Base-by-base conservation (phyloP, 108 stramenopile genomes). In the Craspedostauros australis region DNA sequence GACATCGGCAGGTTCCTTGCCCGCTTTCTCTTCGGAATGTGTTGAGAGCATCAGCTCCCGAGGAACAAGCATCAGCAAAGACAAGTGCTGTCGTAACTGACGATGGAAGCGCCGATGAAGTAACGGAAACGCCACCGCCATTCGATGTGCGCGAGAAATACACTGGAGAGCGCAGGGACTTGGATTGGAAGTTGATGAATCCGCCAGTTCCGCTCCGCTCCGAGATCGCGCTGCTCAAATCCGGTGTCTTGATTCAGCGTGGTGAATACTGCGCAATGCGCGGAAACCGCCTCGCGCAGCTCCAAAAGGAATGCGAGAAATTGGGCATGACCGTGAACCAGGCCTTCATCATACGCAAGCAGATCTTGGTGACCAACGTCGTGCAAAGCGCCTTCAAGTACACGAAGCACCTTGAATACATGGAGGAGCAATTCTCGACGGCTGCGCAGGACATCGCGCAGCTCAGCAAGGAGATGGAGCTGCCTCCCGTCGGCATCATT, bases 401-500 rank as follows among this genome's bases (percentile, higher is more conserved):
- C 15, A 69, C 50, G 26, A 50, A 63, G 23, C 36, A 34, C 12
- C 30, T 69, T 21, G 31, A 22, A 2, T 44, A 19, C 34, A 21
- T 28, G 6, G 57, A 63, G 38, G 41, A 57, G 16, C 14, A 25
- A 5, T 22, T 32, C 15, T 36, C 39, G 31, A 56, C 32, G 12
- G 44, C 62, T 6, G n/a, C n/a, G n/a, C n/a, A n/a, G n/a, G n/a
- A n/a, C n/a, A 28, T 69, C 3, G 5, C 34, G 4, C 55, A 63
- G 11, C 50, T 69, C 38, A 48, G 55, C 1, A 15, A 15, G 23
- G 38, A 49, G 24, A 36, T 64, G 24, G 62, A 69, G 42, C 39
- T 63, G n/a, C 62, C 68, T 5, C 68, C 68, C 1, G 68, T 69
- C 6, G 39, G 33, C 11, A 57, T 69, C 23, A 20, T 69, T 31